These are phyloP conservation scores for Pythium dissotocum DNA, from an alignment of 352 stramenopile genomes.

Conservation along the genomic window DNA sequence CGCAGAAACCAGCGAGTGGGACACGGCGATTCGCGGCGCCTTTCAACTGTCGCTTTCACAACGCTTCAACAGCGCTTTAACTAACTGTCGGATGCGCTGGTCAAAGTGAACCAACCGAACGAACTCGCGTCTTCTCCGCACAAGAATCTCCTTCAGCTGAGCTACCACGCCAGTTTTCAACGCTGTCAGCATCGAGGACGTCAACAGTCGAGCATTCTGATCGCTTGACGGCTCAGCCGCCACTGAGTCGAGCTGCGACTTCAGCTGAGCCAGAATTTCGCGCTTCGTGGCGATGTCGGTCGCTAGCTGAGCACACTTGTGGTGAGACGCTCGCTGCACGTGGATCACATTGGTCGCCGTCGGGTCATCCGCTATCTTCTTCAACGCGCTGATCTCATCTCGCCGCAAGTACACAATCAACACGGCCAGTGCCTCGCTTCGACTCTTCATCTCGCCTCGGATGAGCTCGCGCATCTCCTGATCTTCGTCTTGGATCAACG, in stretches of 20 bases:
- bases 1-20: too few relatives aligned
- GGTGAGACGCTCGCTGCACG: slow-evolving; percentile 1
- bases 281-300: background rate
- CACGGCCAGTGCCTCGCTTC: slow-evolving; percentile 36
- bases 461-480: slow-evolving; percentile 41
- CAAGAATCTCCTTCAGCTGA: background rate
- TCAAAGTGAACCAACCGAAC: background rate
- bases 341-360: slow-evolving; percentile 2
- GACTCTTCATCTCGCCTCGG: slow-evolving; percentile 25
- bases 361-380: background rate
- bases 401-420: slow-evolving; percentile 29
- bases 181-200: too few relatives aligned
- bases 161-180: background rate
- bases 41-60: too few relatives aligned
- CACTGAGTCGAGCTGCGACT: too few relatives aligned
- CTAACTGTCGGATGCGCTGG: too few relatives aligned
- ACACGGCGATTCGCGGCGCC: too few relatives aligned
- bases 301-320: background rate
- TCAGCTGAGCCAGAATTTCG: background rate
- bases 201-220: too few relatives aligned
- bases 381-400: background rate
- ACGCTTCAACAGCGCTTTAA: too few relatives aligned
- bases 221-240: too few relatives aligned
- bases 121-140: background rate
- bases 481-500: slow-evolving; percentile 41